These are phyloP conservation scores for Begonia fuchsioides DNA, from an alignment of 306 rosid species.

Conservation along the genomic window DNA sequence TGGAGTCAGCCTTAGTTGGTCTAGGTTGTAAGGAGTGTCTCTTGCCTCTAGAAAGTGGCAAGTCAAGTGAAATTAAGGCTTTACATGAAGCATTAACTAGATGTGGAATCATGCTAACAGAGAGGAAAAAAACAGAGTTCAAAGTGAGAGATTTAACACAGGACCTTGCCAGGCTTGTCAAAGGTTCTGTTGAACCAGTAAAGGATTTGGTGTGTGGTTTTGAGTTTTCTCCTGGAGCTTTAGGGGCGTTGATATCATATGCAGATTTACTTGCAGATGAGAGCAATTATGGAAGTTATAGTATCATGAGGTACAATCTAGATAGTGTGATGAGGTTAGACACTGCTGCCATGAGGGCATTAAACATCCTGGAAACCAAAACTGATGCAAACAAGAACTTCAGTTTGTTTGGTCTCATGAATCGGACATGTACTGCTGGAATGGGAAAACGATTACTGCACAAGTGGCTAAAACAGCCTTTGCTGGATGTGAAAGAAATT, in stretches of 20 bases:
- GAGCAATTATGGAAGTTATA: slow-evolving; percentile 73
- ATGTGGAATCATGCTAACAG: slow-evolving; percentile 88
- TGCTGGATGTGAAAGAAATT: slow-evolving; percentile 63
- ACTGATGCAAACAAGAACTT: slow-evolving; percentile 93
- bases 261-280: slow-evolving; percentile 84
- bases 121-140: slow-evolving; percentile 74
- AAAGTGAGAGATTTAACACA: slow-evolving; percentile 78
- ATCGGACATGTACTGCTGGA: slow-evolving; percentile 95
- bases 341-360: slow-evolving; percentile 88
- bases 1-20: slow-evolving; percentile 85
- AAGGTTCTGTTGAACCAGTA: slow-evolving; percentile 85
- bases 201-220: slow-evolving; percentile 74
- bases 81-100: slow-evolving; percentile 52
- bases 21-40: slow-evolving; percentile 97
- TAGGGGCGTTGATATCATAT: slow-evolving; percentile 79
- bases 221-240: slow-evolving; percentile 80
- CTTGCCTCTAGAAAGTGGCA: slow-evolving; percentile 49
- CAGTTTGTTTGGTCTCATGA: slow-evolving; percentile 91
- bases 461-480: slow-evolving; percentile 95
- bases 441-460: slow-evolving; percentile 91
- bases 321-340: slow-evolving; percentile 83
- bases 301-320: slow-evolving; percentile 60
- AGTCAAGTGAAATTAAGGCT: slow-evolving; percentile 44
- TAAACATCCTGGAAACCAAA: slow-evolving; percentile 81
- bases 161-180: slow-evolving; percentile 85